These are phyloP conservation scores for Gastrodia elata DNA, from an alignment of 106 monocot species.

Conservation along the genomic window DNA sequence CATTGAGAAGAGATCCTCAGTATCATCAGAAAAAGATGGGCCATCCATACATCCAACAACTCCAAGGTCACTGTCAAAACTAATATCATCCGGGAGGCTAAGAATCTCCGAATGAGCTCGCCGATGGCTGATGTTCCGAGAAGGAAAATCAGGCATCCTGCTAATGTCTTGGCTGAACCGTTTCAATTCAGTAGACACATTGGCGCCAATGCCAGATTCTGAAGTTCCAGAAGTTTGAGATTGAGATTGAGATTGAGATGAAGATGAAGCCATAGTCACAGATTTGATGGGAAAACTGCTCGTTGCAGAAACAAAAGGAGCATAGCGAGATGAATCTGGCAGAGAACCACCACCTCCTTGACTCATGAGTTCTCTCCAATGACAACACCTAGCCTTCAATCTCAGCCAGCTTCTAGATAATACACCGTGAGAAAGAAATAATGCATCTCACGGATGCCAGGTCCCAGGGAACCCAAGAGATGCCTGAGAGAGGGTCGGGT, in stretches of 20 bases:
- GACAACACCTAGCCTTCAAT: neutral
- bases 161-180: slow-evolving; percentile 55
- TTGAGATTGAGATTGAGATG: neutral
- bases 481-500: neutral
- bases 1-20: slow-evolving; percentile 63
- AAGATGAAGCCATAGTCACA: slow-evolving; percentile 7
- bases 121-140: slow-evolving; percentile 47
- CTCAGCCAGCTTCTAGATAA: neutral
- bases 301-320: neutral
- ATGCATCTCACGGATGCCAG: slow-evolving; percentile 3
- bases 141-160: slow-evolving; percentile 60
- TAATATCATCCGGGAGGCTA: slow-evolving; percentile 63
- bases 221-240: neutral
- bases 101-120: slow-evolving; percentile 79
- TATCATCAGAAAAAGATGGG: slow-evolving; percentile 41
- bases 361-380: neutral
- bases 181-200: neutral
- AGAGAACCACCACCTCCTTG: slow-evolving; percentile 8
- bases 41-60: slow-evolving; percentile 34
- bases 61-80: slow-evolving; percentile 55
- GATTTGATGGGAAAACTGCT: slow-evolving; percentile 6
- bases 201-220: neutral
- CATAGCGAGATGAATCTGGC: slow-evolving; percentile 1
- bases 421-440: neutral
- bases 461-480: neutral